Percentiles rank a stretch among this genome's conserved stretches.
phyloP scores from a whole-genome alignment of 208 protist genomes.

The Leishmania guyanensis region DNA sequence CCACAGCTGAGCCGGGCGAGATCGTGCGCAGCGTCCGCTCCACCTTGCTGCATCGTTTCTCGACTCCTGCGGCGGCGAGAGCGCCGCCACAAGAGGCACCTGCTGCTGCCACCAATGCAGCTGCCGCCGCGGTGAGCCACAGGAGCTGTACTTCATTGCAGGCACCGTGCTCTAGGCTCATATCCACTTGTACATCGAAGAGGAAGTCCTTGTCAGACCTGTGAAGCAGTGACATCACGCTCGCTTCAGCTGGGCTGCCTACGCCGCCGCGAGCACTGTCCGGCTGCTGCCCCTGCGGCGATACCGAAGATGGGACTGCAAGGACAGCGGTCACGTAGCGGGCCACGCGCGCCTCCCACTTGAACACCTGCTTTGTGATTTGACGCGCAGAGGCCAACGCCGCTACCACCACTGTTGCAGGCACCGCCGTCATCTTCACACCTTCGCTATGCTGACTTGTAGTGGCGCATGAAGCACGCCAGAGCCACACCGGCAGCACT shows the following conservation, averaged over 20 bases:
- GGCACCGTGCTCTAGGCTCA: conserved; percentile 16
- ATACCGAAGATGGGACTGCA: not conserved
- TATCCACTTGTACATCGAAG: not conserved
- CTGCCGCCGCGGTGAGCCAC: conserved; percentile 18
- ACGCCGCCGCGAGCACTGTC: not conserved
- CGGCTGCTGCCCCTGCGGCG: not conserved
- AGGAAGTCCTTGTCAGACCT: conserved; percentile 7
- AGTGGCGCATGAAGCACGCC: conserved; percentile 7
- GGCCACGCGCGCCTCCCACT: conserved; percentile 27
- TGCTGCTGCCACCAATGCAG: not conserved
- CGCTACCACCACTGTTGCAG: not conserved
- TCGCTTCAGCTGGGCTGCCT: not conserved
- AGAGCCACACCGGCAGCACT: conserved; percentile 18
- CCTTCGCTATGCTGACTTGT: not conserved
- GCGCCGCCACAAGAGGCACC: not conserved
- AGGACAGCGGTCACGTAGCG: conserved; percentile 14
- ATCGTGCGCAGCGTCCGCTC: conserved; percentile 18
- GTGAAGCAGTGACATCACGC: not conserved
- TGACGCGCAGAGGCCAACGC: conserved; percentile 4
- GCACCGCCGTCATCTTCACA: not conserved
- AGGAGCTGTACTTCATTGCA: conserved; percentile 22
- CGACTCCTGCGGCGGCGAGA: not conserved
- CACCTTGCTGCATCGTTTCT: conserved; percentile 11
- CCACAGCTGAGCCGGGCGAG: not conserved
- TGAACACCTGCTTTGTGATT: conserved; percentile 15